Evolutionary conservation across 148 eudicot genomes (phyloP), one percentile per base, ranked within the genome.

Genomic region (Pharnaceum exiguum): DNA sequence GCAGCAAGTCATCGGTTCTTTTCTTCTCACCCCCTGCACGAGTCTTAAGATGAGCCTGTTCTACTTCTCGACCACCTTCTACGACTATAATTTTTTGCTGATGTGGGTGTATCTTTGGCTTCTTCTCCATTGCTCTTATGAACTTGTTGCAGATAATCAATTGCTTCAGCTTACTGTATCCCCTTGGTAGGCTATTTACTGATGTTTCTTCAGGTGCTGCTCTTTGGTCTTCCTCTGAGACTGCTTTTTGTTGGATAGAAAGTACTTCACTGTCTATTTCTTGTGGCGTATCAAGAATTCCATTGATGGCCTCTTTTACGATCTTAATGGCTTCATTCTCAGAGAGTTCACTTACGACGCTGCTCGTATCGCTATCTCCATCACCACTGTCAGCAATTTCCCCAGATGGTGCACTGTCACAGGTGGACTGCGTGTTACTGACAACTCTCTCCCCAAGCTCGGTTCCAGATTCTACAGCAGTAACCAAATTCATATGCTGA

Each of bases 301-400:
- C 78, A 70, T 89, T 87, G 24, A 93, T 83, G 44, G 99, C 96
- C 44, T 89, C 91, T 55, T 83, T 69, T 28, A 93, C 95, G 30
- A 93, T 63, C 69, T 86, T 78, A 51, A 81, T 69, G 3, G 96
- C 95, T 59, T 77, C 79, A 52, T 51, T 60, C 67, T 86, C 89
- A 17, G 78, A 77, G 39, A 83, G 66, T 58, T 88, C 98, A 60
- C 78, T 62, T 23, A 80, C 81, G 72, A 75, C 74, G 52, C 66
- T 68, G 53, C 70, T 79, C 19, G 69, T 47, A 46, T 72, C 73
- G 47, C 59, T 52, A 49, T 63, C 65, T 47, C 59, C 69, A 51
- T 13, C 22, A 31, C 57, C 58, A 48, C 46, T 59, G 50, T 58
- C 60, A 40, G 42, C 46, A 39, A 36, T 52, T 8, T 8, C 22